A percentile compares a stretch with the other conserved stretches of the same genome.
Conservation (phyloP, 23 red algal genomes). For the Gracilaria domingensis region DNA sequence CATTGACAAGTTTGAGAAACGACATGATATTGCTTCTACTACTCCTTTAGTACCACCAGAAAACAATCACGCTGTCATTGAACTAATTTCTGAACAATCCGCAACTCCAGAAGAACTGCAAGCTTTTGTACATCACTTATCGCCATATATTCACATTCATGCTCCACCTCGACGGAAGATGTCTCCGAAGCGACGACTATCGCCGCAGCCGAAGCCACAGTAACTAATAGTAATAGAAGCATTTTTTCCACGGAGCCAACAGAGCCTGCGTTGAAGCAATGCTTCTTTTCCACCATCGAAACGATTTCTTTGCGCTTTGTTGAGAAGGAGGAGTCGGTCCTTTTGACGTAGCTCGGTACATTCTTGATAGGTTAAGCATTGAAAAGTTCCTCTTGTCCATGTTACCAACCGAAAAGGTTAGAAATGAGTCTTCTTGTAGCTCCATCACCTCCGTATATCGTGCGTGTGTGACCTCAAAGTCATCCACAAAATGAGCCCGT, state of each 20-base stretch:
- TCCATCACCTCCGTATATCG: slow-evolving; percentile 27
- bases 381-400: slow-evolving; percentile 25
- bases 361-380: slow-evolving; percentile 9
- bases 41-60: slow-evolving; percentile 16
- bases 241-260: slow-evolving; percentile 22
- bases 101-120: slow-evolving; percentile 45
- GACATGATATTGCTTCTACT: slow-evolving; percentile 2
- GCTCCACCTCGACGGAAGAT: neutral
- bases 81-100: slow-evolving; percentile 39
- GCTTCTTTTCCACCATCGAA: slow-evolving; percentile 32
- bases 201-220: neutral
- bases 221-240: slow-evolving; percentile 16
- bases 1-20: slow-evolving; percentile 45
- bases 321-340: neutral
- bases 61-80: slow-evolving; percentile 42
- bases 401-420: slow-evolving; percentile 22
- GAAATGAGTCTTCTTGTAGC: slow-evolving; percentile 28
- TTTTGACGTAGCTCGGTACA: neutral
- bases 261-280: neutral
- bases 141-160: slow-evolving; percentile 41
- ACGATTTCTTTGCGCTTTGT: slow-evolving; percentile 14
- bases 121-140: slow-evolving; percentile 49
- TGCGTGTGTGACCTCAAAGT: slow-evolving; percentile 14
- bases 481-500: neutral
- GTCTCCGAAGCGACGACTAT: neutral